Conservation (phyloP, 73 alveolate genomes). For the Strombidium stylifer region DNA sequence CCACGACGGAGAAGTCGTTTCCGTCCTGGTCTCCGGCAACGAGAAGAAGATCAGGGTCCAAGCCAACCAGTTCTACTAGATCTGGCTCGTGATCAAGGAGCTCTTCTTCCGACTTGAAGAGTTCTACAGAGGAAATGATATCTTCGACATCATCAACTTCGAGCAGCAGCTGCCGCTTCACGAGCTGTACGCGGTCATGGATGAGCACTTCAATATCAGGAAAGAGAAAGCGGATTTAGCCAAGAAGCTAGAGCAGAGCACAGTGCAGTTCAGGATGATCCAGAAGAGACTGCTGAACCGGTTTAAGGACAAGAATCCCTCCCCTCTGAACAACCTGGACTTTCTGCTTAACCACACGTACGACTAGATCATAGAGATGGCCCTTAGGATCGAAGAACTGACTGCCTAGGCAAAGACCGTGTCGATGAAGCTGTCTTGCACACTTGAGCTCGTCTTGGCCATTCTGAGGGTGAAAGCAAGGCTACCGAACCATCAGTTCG, state of each 20-base stretch:
- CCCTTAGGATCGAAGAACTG: conserved; percentile 55
- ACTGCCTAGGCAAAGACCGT: conserved; percentile 36
- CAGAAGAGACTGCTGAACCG: too few species aligned
- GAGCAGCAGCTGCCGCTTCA: conserved; percentile 64
- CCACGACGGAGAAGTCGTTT: conserved; percentile 57
- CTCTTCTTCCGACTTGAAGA: not conserved
- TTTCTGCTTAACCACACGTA: conserved; percentile 69
- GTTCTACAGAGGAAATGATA: conserved; percentile 15
- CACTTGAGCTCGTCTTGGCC: conserved; percentile 57
- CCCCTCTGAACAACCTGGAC: conserved; percentile 76
- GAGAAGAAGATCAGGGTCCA: conserved; percentile 62
- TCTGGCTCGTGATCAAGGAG: conserved; percentile 47
- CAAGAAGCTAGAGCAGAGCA: conserved; percentile 58
- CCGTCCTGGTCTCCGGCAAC: conserved; percentile 53
- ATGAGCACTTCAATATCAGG: conserved; percentile 62
- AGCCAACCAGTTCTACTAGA: conserved; percentile 43
- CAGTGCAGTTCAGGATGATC: conserved; percentile 59
- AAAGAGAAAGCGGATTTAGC: conserved; percentile 38
- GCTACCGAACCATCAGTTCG: conserved; percentile 56
- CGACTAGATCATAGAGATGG: conserved; percentile 57
- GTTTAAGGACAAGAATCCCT: conserved; percentile 76
- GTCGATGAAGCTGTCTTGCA: conserved; percentile 54
- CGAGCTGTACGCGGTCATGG: conserved; percentile 58
- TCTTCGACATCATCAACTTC: conserved; percentile 44
- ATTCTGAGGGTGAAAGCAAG: conserved; percentile 58